Base-by-base conservation (phyloP, 2,329 filamentous ascomycete genomes). In the Sporothrix pseudoabietina region DNA sequence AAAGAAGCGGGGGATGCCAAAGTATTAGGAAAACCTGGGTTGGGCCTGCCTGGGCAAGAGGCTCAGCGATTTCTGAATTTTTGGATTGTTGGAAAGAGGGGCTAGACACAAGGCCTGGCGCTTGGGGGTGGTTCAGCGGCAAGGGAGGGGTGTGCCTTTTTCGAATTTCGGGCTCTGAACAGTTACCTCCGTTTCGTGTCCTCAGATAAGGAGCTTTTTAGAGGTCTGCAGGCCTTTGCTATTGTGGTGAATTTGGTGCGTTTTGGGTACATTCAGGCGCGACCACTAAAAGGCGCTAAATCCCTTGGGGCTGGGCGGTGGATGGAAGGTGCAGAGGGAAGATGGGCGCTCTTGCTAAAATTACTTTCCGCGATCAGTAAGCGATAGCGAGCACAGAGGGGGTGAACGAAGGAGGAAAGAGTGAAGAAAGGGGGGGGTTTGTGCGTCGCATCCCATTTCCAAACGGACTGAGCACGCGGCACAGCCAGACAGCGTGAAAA, bases 21-120 rank as follows among this genome's bases (percentile, higher is more conserved):
- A 68, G 75, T 76, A 76, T 75, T 71, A 61, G 75, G 73, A 75
- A 76, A 76, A 66, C n/a, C n/a, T 16, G 47, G 30, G 9, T n/a
- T 26, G 52, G 26, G 52, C 52, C 5, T 19, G 10, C 32, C 35
- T 14, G 49, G 32, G 61, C 19, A n/a, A n/a, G 52, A 59, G 52
- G 22, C 32, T 55, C 49, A 71, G 65, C 44, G 26, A 22, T 26
- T 30, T 35, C 35, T 35, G 35, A 35, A 35, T 35, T 35, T 35
- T 22, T n/a, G 52, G 52, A 54, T 22, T 26, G 16, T 26, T 22
- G 26, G 61, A 66, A 65, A 66, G 61, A 66, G 61, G 61, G 61
- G 61, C 39, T 16, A 66, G 39, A 35, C 35, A 35, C 35, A 41
- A 39, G 22, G 61, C 39, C 61, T 47, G 39, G 39, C n/a, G 52